phyloP scores from a whole-genome alignment of 345 rosid species.

The Arabis alpina region DNA sequence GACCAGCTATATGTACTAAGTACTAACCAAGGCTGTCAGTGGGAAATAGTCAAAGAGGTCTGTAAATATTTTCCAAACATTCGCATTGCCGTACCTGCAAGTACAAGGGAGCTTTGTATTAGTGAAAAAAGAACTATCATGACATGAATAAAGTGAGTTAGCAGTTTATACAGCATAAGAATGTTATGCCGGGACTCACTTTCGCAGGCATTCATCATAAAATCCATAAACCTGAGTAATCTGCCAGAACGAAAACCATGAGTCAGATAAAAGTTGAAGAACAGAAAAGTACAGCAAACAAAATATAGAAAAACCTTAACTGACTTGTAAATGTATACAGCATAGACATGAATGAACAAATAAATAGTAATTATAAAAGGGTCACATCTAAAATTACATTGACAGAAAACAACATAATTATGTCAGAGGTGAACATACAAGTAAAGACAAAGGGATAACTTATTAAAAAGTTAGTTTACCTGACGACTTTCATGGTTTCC shows the following conservation, averaged over 20 bases:
- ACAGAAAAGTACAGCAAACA: conserved; percentile 6
- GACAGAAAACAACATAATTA: background rate
- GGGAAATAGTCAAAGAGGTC: conserved; percentile 99
- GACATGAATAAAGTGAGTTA: conserved; percentile 4
- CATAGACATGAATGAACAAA: background rate
- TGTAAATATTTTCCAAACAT: conserved; percentile 95
- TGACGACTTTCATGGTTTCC: conserved; percentile 95
- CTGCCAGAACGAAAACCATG: conserved; percentile 55
- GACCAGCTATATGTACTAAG: background rate
- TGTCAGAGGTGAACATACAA: conserved; percentile 23
- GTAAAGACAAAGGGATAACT: background rate
- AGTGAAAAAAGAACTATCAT: background rate
- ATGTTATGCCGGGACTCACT: conserved; percentile 64
- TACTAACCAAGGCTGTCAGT: conserved; percentile 93
- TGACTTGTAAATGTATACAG: background rate
- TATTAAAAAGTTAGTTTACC: conserved; percentile 44
- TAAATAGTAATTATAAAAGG: background rate
- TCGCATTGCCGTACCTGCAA: conserved; percentile 97
- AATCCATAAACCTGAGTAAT: conserved; percentile 99
- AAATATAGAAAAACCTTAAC: background rate
- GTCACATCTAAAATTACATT: background rate
- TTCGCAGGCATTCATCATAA: conserved; percentile 96
- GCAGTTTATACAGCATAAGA: conserved; percentile 10
- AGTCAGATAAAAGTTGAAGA: conserved; percentile 20
- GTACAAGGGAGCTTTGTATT: conserved; percentile 33